Conservation (phyloP, 441 rosid genomes). For the Viola pubescens region DNA sequence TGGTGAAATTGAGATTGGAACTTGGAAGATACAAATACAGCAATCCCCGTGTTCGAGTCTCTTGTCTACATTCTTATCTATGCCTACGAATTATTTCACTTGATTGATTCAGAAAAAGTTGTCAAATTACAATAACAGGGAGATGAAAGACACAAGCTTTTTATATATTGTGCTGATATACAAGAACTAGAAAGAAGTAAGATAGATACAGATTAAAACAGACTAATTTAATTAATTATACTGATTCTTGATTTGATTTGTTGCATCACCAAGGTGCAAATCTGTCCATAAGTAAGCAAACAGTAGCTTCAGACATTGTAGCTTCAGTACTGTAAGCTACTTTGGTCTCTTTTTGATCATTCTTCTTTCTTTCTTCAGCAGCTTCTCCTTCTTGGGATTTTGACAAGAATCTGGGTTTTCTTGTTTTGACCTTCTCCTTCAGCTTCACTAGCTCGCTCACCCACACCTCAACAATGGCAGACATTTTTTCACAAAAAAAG, state of each 20-base stretch:
- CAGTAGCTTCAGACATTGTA: constrained; percentile 56
- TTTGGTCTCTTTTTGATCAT: constrained; percentile 11
- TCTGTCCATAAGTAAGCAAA: constrained; percentile 72
- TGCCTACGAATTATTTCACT: too few relatives aligned
- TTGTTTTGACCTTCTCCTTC: constrained; percentile 36
- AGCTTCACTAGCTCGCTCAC: constrained; percentile 55
- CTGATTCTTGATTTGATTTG: background rate
- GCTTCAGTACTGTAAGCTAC: constrained; percentile 22
- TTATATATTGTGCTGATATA: too few relatives aligned
- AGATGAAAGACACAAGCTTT: too few relatives aligned
- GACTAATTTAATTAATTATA: too few relatives aligned
- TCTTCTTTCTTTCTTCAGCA: constrained; percentile 18
- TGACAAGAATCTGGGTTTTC: constrained; percentile 17
- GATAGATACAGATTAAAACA: too few relatives aligned
- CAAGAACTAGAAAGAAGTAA: too few relatives aligned
- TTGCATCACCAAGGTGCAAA: constrained; percentile 57
- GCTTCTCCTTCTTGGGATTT: constrained; percentile 15
- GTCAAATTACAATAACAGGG: too few relatives aligned
- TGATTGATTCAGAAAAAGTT: too few relatives aligned
- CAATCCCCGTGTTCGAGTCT: too few relatives aligned
- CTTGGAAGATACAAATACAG: too few relatives aligned
- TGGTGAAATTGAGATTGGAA: too few relatives aligned
- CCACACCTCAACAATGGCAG: constrained; percentile 52
- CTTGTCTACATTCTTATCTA: too few relatives aligned
- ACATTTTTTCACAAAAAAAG: constrained; percentile 30